Percentiles rank a stretch among this genome's conserved stretches.
These are phyloP conservation scores for Hypomontagnella submonticulosa DNA, from an alignment of 495 filamentous ascomycete genomes.

Conservation along the genomic window DNA sequence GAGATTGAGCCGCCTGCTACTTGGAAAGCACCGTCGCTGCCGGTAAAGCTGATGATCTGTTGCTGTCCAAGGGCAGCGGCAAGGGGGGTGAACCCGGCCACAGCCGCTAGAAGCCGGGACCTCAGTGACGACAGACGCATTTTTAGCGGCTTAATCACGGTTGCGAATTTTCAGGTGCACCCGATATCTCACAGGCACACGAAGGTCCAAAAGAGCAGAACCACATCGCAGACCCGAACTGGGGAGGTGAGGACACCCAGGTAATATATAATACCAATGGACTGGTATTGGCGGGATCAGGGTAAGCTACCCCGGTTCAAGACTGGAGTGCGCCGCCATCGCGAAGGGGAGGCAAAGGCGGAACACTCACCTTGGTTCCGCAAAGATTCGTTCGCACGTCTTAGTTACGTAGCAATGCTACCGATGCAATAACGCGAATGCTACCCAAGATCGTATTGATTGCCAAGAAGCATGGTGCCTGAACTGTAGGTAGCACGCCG, in stretches of 20 bases:
- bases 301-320: conserved; percentile 21
- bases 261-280: conserved; percentile 24
- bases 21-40: conserved; percentile 52
- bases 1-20: conserved; percentile 58
- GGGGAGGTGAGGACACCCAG: neutral
- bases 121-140: conserved; percentile 20
- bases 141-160: neutral
- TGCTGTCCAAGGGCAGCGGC: conserved; percentile 65
- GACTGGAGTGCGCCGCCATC: conserved; percentile 11
- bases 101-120: conserved; percentile 9
- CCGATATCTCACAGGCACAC: neutral
- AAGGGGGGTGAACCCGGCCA: conserved; percentile 34
- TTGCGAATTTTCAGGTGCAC: neutral
- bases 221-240: neutral
- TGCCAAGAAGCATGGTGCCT: conserved; percentile 34
- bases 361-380: conserved; percentile 25
- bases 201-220: neutral
- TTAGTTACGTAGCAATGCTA: conserved; percentile 6
- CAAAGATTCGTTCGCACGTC: conserved; percentile 4
- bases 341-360: conserved; percentile 24
- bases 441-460: conserved; percentile 33
- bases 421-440: conserved; percentile 26
- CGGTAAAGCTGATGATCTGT: conserved; percentile 63
- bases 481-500: conserved; percentile 18
- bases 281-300: conserved; percentile 5